Percentiles rank a stretch among this genome's conserved stretches.
Evolutionary conservation across 768 basidiomycete species (phyloP).

Genomic region (Suillus lakei): DNA sequence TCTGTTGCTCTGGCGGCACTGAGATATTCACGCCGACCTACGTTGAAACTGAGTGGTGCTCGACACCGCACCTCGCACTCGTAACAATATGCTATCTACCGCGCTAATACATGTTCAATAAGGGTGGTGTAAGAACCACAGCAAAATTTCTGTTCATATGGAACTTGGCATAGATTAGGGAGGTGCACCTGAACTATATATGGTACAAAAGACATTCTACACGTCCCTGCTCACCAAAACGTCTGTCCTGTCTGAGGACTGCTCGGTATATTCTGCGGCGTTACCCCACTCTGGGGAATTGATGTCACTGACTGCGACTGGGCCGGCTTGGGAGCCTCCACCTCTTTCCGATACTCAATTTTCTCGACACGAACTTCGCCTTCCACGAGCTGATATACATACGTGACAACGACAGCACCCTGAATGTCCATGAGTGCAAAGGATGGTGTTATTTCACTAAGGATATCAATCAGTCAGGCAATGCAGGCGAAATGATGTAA

Average conservation of each 20-base stretch:
- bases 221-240: slow-evolving; percentile 7
- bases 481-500: not conserved
- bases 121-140: not conserved
- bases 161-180: not conserved
- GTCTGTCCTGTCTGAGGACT: slow-evolving; percentile 8
- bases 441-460: slow-evolving; percentile 86
- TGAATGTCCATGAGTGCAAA: slow-evolving; percentile 99
- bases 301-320: slow-evolving; percentile 39
- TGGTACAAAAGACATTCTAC: not conserved
- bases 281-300: slow-evolving; percentile 45
- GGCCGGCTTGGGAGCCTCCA: slow-evolving; percentile 41
- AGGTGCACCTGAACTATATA: not conserved
- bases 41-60: not conserved
- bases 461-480: not conserved
- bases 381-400: slow-evolving; percentile 94
- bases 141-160: not conserved
- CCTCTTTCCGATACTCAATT: slow-evolving; percentile 80
- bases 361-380: slow-evolving; percentile 94
- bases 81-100: not conserved
- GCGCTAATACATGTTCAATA: not conserved
- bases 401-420: slow-evolving; percentile 95
- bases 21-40: not conserved
- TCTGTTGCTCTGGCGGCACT: not conserved
- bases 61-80: not conserved
- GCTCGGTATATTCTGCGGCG: slow-evolving; percentile 56